Conservation (phyloP, 2,329 filamentous ascomycete genomes). For the Aspergillus fijiensis region DNA sequence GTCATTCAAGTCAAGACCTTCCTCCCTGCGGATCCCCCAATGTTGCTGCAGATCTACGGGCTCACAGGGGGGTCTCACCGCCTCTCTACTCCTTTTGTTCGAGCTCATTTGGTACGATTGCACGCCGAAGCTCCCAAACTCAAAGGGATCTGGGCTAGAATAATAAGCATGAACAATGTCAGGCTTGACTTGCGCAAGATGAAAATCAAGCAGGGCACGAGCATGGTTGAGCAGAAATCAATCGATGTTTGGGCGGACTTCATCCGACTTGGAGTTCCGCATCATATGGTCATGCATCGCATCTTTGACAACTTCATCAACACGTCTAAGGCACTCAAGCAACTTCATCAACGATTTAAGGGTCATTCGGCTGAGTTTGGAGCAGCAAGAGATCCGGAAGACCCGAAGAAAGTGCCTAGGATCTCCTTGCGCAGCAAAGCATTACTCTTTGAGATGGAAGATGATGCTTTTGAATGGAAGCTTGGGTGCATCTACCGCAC, state of each 20-base stretch:
- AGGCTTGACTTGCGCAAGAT: slow-evolving; percentile 78
- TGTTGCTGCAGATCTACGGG: slow-evolving; percentile 86
- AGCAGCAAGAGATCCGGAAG: slow-evolving; percentile 79
- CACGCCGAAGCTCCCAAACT: slow-evolving; percentile 86
- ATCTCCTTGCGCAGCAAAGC: slow-evolving; percentile 79
- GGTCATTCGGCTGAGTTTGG: slow-evolving; percentile 87
- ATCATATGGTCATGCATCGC: slow-evolving; percentile 83
- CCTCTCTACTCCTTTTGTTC: slow-evolving; percentile 80
- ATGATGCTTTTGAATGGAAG: slow-evolving; percentile 97
- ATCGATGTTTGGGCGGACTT: slow-evolving; percentile 84
- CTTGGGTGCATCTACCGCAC: slow-evolving; percentile 89
- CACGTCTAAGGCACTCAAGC: slow-evolving; percentile 78
- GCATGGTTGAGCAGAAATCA: slow-evolving; percentile 69
- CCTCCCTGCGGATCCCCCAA: slow-evolving; percentile 82
- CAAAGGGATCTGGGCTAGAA: slow-evolving; percentile 77
- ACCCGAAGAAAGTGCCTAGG: slow-evolving; percentile 81
- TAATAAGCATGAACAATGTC: slow-evolving; percentile 78
- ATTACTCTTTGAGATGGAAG: slow-evolving; percentile 87
- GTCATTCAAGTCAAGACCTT: slow-evolving; percentile 85
- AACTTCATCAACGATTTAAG: slow-evolving; percentile 89
- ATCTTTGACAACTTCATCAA: slow-evolving; percentile 95
- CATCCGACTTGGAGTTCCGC: slow-evolving; percentile 82
- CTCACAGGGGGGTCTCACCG: slow-evolving; percentile 81
- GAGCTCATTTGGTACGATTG: slow-evolving; percentile 74
- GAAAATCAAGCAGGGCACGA: slow-evolving; percentile 65